These are phyloP conservation scores for Pyrus communis DNA, from an alignment of 306 rosid genomes.

Conservation along the genomic window DNA sequence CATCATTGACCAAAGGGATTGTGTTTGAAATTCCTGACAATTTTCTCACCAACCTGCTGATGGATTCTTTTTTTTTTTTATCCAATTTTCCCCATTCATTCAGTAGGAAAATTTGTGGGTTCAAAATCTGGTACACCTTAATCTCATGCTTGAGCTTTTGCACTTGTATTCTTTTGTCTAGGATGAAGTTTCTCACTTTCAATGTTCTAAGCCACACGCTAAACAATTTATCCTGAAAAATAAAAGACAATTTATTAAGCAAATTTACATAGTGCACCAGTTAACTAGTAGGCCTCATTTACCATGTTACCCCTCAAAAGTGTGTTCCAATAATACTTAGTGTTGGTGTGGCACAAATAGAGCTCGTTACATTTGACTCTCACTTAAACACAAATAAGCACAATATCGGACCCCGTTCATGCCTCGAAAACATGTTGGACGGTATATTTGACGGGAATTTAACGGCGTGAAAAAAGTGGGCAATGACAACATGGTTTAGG, in stretches of 20 bases:
- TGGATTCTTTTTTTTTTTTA: slow-evolving; percentile 49
- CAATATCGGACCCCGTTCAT: background rate
- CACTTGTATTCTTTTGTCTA: slow-evolving; percentile 39
- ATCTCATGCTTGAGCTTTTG: slow-evolving; percentile 36
- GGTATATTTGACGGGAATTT: background rate
- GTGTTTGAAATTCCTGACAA: slow-evolving; percentile 41
- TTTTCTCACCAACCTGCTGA: slow-evolving; percentile 35
- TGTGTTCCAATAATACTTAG: too few species aligned
- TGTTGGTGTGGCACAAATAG: too few species aligned
- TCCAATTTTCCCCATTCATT: slow-evolving; percentile 57
- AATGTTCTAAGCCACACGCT: slow-evolving; percentile 40
- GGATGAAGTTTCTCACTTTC: slow-evolving; percentile 33
- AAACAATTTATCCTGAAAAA: slow-evolving; percentile 46
- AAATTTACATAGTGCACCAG: background rate
- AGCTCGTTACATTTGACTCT: too few species aligned
- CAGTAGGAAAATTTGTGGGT: slow-evolving; percentile 45
- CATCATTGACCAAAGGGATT: slow-evolving; percentile 40
- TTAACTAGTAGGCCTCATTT: too few species aligned
- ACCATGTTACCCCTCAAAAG: too few species aligned
- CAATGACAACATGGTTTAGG: background rate
- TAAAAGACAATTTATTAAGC: background rate
- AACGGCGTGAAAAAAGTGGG: background rate
- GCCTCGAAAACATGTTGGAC: background rate
- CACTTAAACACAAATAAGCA: too few species aligned
- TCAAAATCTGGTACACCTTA: slow-evolving; percentile 37